Evolutionary conservation across 75 land plant species (phyloP).

Genomic region (Azolla pinnata): DNA sequence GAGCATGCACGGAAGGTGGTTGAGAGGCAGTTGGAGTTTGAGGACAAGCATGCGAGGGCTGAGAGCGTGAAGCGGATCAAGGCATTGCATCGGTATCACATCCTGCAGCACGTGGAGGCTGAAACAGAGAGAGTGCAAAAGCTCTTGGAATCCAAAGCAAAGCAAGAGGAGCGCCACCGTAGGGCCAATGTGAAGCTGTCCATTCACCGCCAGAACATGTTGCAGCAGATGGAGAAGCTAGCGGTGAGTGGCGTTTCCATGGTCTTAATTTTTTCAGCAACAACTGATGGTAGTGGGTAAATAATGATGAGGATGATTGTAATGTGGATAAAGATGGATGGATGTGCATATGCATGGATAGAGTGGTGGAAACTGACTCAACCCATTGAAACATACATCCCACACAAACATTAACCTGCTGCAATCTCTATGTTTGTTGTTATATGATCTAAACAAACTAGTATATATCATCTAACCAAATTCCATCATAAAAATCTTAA

Average conservation of each 20-base stretch:
- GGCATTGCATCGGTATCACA: constrained; percentile 12
- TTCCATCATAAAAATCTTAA: too few species aligned
- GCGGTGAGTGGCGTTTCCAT: constrained; percentile 12
- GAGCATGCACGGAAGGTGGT: constrained; percentile 15
- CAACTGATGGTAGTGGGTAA: too few species aligned
- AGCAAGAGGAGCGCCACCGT: constrained; percentile 10
- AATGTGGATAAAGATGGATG: background rate
- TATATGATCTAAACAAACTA: too few species aligned
- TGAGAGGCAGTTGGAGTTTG: constrained; percentile 13
- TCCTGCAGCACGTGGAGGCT: constrained; percentile 11
- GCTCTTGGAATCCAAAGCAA: constrained; percentile 9
- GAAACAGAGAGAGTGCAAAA: constrained; percentile 15
- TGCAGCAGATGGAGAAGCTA: constrained; percentile 12
- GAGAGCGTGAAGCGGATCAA: constrained; percentile 15
- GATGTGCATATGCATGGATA: background rate
- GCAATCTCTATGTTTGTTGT: too few species aligned
- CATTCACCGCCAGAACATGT: constrained; percentile 19
- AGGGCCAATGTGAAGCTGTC: constrained; percentile 17
- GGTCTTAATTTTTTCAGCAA: too few species aligned
- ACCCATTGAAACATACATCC: too few species aligned
- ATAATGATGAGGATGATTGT: too few species aligned
- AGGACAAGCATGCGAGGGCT: constrained; percentile 13
- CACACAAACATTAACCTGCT: too few species aligned
- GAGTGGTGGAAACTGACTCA: too few species aligned
- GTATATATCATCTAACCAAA: too few species aligned